Conservation (phyloP, 768 basidiomycete species). For the Mycena metata region DNA sequence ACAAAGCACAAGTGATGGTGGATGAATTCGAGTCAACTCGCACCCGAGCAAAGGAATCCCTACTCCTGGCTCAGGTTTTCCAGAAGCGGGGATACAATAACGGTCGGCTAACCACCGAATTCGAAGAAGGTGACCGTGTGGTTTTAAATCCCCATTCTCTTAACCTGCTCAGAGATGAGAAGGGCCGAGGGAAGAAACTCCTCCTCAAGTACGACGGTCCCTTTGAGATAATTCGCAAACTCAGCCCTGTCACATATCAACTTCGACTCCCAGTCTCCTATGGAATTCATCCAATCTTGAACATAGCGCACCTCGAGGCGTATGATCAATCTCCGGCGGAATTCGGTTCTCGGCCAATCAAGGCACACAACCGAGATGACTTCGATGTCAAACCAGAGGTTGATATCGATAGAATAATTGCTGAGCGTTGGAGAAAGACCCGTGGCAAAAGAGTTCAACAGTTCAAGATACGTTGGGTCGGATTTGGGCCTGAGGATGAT, state of each 20-base stretch:
- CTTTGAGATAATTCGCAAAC: constrained; percentile 40
- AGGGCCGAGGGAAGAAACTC: constrained; percentile 41
- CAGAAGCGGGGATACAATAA: constrained; percentile 35
- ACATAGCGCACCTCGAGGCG: constrained; percentile 40
- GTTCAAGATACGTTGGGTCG: constrained; percentile 13
- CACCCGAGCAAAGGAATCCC: constrained; percentile 13
- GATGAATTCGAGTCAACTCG: constrained; percentile 25
- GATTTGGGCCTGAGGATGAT: constrained; percentile 6
- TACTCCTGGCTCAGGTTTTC: constrained; percentile 31
- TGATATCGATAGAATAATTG: constrained; percentile 44
- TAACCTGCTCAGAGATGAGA: constrained; percentile 29
- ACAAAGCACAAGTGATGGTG: constrained; percentile 18
- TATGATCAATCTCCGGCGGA: constrained; percentile 36
- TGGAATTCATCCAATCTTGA: constrained; percentile 40
- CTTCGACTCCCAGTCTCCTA: constrained; percentile 37
- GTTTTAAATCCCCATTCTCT: constrained; percentile 42
- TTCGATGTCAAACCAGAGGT: constrained; percentile 39
- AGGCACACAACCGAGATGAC: constrained; percentile 17
- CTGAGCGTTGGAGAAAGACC: constrained; percentile 22
- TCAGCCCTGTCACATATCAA: constrained; percentile 42
- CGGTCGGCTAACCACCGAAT: constrained; percentile 21
- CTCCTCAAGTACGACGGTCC: constrained; percentile 40
- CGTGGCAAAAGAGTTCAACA: not conserved
- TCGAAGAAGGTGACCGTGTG: constrained; percentile 40
- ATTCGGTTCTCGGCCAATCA: constrained; percentile 31